Evolutionary conservation across 1,284 basidiomycete species (phyloP).

Genomic region (Puccinia hordei): DNA sequence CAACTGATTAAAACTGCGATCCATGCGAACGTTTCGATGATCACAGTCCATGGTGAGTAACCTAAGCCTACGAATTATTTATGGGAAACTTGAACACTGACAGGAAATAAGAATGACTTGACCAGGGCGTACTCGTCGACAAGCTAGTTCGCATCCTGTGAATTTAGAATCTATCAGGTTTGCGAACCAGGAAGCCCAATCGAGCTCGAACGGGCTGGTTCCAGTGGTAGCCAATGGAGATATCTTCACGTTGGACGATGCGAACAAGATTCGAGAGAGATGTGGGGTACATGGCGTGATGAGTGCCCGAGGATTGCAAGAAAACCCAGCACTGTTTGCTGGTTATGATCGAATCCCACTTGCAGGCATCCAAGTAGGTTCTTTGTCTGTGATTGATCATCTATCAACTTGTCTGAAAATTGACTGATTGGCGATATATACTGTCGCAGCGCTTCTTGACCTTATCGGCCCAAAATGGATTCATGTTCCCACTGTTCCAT

Average conservation of each 20-base stretch:
- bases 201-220: constrained; percentile 61
- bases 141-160: constrained; percentile 64
- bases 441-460: constrained; percentile 61
- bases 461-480: constrained; percentile 62
- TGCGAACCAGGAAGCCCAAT: constrained; percentile 62
- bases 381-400: background rate
- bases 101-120: too few species aligned
- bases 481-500: constrained; percentile 64
- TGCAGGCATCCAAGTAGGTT: constrained; percentile 62
- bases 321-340: constrained; percentile 66
- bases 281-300: constrained; percentile 66
- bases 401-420: background rate
- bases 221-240: constrained; percentile 67
- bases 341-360: constrained; percentile 64
- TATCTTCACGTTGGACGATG: constrained; percentile 64
- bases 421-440: background rate
- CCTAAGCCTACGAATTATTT: too few species aligned
- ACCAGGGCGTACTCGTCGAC: constrained; percentile 63
- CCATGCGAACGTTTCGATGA: constrained; percentile 62
- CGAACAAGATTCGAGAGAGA: constrained; percentile 60
- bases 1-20: constrained; percentile 63
- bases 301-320: constrained; percentile 67
- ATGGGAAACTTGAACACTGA: background rate
- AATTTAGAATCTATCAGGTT: constrained; percentile 64
- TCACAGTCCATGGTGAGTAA: constrained; percentile 65